These are phyloP conservation scores for Micractinium conductrix DNA, from an alignment of 139 green algal species.

Conservation along the genomic window DNA sequence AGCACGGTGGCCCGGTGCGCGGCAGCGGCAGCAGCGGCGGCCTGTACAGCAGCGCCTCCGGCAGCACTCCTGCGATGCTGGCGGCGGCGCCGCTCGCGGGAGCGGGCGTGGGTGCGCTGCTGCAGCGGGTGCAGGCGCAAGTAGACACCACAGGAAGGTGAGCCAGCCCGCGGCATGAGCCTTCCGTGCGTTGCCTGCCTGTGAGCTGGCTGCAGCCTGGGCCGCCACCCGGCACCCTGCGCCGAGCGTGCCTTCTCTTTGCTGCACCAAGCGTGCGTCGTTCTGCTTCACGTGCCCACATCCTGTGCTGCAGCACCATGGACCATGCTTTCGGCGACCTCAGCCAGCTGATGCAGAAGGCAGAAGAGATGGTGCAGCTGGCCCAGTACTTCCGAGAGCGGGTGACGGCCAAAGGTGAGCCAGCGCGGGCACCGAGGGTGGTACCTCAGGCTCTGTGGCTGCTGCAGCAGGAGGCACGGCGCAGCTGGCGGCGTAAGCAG, in stretches of 20 bases:
- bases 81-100: background rate
- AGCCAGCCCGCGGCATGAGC: no score
- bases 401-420: no score
- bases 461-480: no score
- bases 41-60: background rate
- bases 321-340: conserved; percentile 80
- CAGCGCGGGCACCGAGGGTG: no score
- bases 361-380: conserved; percentile 83
- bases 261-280: no score
- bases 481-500: no score
- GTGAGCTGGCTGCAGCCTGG: no score
- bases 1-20: background rate
- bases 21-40: conserved; percentile 8
- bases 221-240: no score
- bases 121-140: conserved; percentile 31
- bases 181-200: no score
- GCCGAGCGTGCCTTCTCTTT: no score
- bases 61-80: background rate
- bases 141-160: conserved; percentile 30
- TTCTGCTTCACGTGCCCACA: no score
- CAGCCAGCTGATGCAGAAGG: conserved; percentile 78
- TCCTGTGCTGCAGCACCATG: conserved; percentile 46
- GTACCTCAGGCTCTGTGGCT: no score
- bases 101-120: conserved; percentile 49
- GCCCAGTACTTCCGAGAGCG: conserved; percentile 72